These are phyloP conservation scores for Termitomyces sp. DNA, from an alignment of 768 basidiomycete genomes.

Conservation along the genomic window DNA sequence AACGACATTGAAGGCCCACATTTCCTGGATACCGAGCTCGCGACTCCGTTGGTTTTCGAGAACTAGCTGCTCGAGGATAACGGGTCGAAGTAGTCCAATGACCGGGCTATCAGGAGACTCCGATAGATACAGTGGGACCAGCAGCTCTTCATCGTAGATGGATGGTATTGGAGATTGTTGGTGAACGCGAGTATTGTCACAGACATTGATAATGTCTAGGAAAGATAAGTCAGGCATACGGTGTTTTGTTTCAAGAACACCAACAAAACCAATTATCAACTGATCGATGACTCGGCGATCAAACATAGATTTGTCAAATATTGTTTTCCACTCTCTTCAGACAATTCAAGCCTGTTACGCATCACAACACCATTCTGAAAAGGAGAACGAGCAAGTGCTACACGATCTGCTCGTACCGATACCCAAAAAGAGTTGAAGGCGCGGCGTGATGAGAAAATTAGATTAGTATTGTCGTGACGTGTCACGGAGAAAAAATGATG, in stretches of 20 bases:
- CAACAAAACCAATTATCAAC: neutral
- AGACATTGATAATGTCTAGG: slow-evolving; percentile 58
- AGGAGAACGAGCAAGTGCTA: too few species aligned
- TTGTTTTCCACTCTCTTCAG: neutral
- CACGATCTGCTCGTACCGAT: neutral
- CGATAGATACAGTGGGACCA: slow-evolving; percentile 54
- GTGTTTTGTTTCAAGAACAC: neutral
- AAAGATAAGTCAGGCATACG: slow-evolving; percentile 30
- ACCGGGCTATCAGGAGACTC: slow-evolving; percentile 45
- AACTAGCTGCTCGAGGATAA: slow-evolving; percentile 47
- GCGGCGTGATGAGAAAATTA: neutral
- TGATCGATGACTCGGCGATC: neutral
- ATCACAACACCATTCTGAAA: neutral
- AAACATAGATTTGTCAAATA: neutral
- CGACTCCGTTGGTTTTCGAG: slow-evolving; percentile 39
- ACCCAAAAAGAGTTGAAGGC: neutral
- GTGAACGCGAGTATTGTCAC: slow-evolving; percentile 61
- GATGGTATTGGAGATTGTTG: slow-evolving; percentile 22
- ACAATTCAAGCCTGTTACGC: neutral
- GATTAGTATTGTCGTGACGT: slow-evolving; percentile 1
- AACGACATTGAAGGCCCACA: slow-evolving; percentile 36
- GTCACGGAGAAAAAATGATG: slow-evolving; percentile 11
- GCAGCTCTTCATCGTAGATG: slow-evolving; percentile 30
- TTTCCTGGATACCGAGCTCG: slow-evolving; percentile 21
- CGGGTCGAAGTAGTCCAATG: slow-evolving; percentile 55